A percentile compares a stretch with the other conserved stretches of the same genome.
These are phyloP conservation scores for Nannochloropsis gaditana DNA, from an alignment of 108 stramenopile genomes.

Conservation along the genomic window DNA sequence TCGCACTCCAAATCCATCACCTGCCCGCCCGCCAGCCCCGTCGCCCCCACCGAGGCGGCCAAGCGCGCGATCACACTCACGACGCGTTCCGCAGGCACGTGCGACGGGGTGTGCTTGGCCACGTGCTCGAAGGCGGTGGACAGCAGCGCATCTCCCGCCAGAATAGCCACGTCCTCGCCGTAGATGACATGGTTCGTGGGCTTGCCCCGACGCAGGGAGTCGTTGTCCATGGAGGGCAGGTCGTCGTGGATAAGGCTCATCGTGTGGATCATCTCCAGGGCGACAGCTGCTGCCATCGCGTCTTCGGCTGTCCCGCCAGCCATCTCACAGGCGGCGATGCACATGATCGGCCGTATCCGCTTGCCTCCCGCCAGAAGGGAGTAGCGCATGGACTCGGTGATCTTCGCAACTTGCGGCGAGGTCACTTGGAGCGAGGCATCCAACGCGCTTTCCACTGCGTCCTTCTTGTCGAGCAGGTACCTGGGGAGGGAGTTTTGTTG, in stretches of 20 bases:
- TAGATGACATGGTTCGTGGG: constrained; percentile 87
- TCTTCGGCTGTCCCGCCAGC: constrained; percentile 65
- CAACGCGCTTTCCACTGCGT: constrained; percentile 70
- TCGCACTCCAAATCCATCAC: constrained; percentile 92
- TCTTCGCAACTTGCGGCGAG: constrained; percentile 53
- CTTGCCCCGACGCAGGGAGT: constrained; percentile 78
- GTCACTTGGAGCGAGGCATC: constrained; percentile 60
- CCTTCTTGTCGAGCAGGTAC: constrained; percentile 74
- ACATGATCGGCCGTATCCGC: constrained; percentile 83
- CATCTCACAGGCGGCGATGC: constrained; percentile 87
- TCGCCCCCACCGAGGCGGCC: constrained; percentile 77
- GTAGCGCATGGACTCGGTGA: constrained; percentile 85
- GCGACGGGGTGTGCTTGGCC: constrained; percentile 39
- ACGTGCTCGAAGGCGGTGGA: constrained; percentile 53
- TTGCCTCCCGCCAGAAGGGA: constrained; percentile 92
- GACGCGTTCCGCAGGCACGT: constrained; percentile 64
- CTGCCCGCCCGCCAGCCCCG: constrained; percentile 76
- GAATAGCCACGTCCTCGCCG: constrained; percentile 91
- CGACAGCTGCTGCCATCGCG: constrained; percentile 86
- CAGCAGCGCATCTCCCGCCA: constrained; percentile 73
- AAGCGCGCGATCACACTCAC: constrained; percentile 79
- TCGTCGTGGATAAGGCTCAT: constrained; percentile 96
- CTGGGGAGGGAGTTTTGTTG: not conserved
- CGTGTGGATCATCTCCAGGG: constrained; percentile 94
- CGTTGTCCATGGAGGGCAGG: constrained; percentile 89